Evolutionary conservation across 2,329 filamentous ascomycete genomes (phyloP).

Genomic region (Ramularia endophylla): DNA sequence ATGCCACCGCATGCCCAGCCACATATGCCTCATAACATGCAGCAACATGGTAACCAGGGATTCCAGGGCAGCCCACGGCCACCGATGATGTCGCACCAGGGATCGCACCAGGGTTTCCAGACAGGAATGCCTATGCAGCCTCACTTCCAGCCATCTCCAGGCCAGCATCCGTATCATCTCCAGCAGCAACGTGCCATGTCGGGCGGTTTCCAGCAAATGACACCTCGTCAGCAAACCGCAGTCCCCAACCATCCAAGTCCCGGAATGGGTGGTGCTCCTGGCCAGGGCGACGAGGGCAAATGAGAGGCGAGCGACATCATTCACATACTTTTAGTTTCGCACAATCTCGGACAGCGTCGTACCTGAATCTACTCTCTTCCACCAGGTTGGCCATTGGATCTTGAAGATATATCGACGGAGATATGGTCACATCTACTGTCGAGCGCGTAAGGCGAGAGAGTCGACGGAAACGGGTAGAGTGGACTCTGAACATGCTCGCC

Average conservation of each 20-base stretch:
- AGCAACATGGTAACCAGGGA: conserved; percentile 45
- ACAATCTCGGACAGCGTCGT: not conserved
- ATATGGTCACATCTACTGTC: too few species aligned
- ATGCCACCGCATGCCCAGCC: conserved; percentile 60
- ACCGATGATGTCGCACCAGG: conserved; percentile 89
- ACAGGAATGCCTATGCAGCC: conserved; percentile 17
- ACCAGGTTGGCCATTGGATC: too few species aligned
- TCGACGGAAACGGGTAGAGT: too few species aligned
- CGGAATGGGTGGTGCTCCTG: conserved; percentile 19
- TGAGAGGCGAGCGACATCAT: conserved; percentile 19
- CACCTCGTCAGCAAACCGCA: conserved; percentile 30
- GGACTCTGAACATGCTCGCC: too few species aligned
- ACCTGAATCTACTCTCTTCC: not conserved
- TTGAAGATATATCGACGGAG: too few species aligned
- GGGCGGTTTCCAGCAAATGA: conserved; percentile 30
- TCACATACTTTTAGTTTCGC: too few species aligned
- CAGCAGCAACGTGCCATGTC: conserved; percentile 28
- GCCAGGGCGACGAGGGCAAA: conserved; percentile 27
- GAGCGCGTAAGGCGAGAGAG: too few species aligned
- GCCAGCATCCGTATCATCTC: conserved; percentile 23
- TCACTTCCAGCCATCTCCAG: conserved; percentile 17
- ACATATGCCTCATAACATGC: conserved; percentile 41
- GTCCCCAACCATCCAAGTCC: conserved; percentile 26
- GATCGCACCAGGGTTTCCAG: conserved; percentile 77
- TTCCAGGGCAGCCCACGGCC: conserved; percentile 77